phyloP scores from a whole-genome alignment of 352 stramenopile species.

The Globisporangium emineosum region DNA sequence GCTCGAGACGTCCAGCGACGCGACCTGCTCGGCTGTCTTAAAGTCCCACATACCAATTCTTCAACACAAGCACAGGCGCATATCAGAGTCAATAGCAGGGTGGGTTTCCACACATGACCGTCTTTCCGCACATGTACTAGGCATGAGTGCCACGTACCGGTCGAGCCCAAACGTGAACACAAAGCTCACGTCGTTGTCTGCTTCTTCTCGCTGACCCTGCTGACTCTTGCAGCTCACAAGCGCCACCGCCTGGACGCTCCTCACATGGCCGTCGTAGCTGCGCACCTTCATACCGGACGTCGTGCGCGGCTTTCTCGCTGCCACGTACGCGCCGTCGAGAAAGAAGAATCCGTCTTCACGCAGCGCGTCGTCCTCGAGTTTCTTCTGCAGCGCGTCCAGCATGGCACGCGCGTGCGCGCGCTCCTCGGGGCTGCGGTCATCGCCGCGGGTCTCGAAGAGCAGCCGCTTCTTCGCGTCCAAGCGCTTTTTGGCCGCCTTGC shows the following conservation, averaged over 20 bases:
- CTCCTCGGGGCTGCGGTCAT: slow-evolving; percentile 39
- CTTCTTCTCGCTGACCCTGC: not conserved
- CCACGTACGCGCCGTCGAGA: slow-evolving; percentile 36
- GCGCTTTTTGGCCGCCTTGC: slow-evolving; percentile 41
- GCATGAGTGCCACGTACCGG: slow-evolving; percentile 18
- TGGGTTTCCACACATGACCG: too few species aligned
- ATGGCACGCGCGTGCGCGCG: slow-evolving; percentile 35
- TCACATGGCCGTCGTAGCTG: slow-evolving; percentile 32
- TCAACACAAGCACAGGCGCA: not conserved
- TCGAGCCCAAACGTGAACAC: slow-evolving; percentile 53
- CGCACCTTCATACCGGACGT: slow-evolving; percentile 56
- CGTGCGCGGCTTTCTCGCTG: slow-evolving; percentile 34
- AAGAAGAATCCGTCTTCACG: slow-evolving; percentile 70
- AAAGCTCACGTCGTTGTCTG: not conserved
- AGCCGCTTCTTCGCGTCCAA: slow-evolving; percentile 41
- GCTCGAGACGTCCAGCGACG: slow-evolving; percentile 25
- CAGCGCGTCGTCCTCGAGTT: slow-evolving; percentile 58
- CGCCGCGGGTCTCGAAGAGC: slow-evolving; percentile 40
- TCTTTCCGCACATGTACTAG: too few species aligned
- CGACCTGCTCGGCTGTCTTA: slow-evolving; percentile 24
- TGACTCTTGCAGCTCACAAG: slow-evolving; percentile 9
- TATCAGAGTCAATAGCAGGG: not conserved
- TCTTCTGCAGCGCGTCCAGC: slow-evolving; percentile 54
- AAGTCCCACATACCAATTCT: slow-evolving; percentile 55
- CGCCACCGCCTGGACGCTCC: slow-evolving; percentile 21